Evolutionary conservation across 192 early-diverging fungal species (phyloP), one percentile per base, ranked within the genome.

Genomic region (Paraglomus brasilianum): DNA sequence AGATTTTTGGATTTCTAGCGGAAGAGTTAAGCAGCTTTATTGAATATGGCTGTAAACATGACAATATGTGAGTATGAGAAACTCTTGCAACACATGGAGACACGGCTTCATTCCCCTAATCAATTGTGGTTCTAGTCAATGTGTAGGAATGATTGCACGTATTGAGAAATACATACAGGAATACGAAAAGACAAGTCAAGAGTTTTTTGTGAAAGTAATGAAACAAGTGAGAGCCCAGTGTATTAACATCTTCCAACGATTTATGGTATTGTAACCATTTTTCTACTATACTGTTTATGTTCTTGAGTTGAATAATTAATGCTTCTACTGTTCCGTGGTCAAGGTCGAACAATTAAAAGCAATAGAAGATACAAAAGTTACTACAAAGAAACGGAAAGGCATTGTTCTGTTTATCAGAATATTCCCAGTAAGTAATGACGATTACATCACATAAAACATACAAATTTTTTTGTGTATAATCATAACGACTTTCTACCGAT

Each of bases 361-460:
- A 13, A 95, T 98, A 61, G 95, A 98, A 47, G 93, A 95, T 19
- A 95, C 92, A 15, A 92, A 95, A 75, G 82, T 93, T 65, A 93
- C 87, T 19, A 85, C 88, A 40, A 92, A 92, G 66, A 93, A 92
- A 76, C 85, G 95, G 5, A 87, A 82, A 57, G 96, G 96, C 15
- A 91, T 94, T n/a, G 76, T 96, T n/a, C 83, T 90, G 0, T 94
- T 92, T 74, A 86, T 95, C 21, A 85, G 91, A 3, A 92, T 90
- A 7, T 97, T 98, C 68, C 96, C 96, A 44, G 87, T 91, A 76
- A 74, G 78, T 75, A 9, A 39, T 22, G 8, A 21, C 5, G 49
- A 19, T 24, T 51, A 11, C n/a, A 17, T 6, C 22, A 30, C 11
- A 22, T 3, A 9, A 47, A 65, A 24, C 40, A 43, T 3, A 21